Conservation (phyloP, 148 eudicot genomes). For the Diospyros kaki region DNA sequence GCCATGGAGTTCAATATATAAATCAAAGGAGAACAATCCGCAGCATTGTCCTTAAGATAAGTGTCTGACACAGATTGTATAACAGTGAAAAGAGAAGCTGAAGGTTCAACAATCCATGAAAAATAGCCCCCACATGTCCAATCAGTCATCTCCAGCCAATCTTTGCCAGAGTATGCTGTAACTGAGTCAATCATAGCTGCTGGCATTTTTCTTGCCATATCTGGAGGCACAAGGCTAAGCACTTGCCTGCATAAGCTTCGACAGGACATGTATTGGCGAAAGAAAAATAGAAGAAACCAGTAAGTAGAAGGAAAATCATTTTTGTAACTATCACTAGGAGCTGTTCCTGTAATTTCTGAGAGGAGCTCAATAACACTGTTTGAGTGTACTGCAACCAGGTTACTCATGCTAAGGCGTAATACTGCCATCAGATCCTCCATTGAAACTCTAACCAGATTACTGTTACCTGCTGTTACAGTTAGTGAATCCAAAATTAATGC, state of each 20-base stretch:
- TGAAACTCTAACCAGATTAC: slow-evolving; percentile 59
- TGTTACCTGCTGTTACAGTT: slow-evolving; percentile 69
- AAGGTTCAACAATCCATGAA: slow-evolving; percentile 63
- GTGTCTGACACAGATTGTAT: slow-evolving; percentile 34
- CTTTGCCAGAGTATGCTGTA: slow-evolving; percentile 58
- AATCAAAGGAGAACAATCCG: slow-evolving; percentile 41
- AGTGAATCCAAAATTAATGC: slow-evolving; percentile 68
- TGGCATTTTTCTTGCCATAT: slow-evolving; percentile 62
- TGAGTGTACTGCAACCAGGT: slow-evolving; percentile 35
- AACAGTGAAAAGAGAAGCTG: slow-evolving; percentile 56
- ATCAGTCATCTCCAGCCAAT: slow-evolving; percentile 55
- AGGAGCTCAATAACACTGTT: slow-evolving; percentile 31
- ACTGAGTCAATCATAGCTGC: slow-evolving; percentile 49
- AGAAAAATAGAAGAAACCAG: slow-evolving; percentile 59
- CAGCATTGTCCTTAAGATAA: slow-evolving; percentile 33
- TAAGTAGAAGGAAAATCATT: slow-evolving; percentile 20
- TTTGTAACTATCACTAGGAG: slow-evolving; percentile 20
- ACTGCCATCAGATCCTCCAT: slow-evolving; percentile 42
- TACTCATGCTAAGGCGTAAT: slow-evolving; percentile 47
- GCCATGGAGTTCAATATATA: slow-evolving; percentile 68
- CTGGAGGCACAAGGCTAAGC: slow-evolving; percentile 68
- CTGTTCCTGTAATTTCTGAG: slow-evolving; percentile 34
- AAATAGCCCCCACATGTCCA: slow-evolving; percentile 57
- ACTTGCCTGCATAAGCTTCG: slow-evolving; percentile 70
- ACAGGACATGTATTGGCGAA: slow-evolving; percentile 66